These are phyloP conservation scores for Yarrowia porcina DNA, from an alignment of 805 yeast species.

Conservation along the genomic window DNA sequence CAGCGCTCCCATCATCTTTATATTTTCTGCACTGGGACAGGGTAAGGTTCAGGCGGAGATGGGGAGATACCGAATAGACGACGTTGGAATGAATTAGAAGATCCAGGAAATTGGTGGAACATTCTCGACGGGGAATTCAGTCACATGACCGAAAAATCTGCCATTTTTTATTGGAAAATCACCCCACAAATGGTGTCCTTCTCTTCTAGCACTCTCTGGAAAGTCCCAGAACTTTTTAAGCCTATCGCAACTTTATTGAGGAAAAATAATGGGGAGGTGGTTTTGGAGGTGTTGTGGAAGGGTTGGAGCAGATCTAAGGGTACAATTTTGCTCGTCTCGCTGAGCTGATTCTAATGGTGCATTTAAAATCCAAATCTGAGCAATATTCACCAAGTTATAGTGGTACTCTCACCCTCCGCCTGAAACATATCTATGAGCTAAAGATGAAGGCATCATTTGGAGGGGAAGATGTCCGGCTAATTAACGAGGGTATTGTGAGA, in stretches of 20 bases:
- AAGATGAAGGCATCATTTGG: neutral
- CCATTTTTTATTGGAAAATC: too few species aligned
- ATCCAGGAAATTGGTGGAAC: neutral
- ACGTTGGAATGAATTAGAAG: neutral
- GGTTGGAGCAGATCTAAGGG: too few species aligned
- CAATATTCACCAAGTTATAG: too few species aligned
- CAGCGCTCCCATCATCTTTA: neutral
- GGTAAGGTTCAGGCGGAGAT: neutral
- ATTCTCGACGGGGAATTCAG: too few species aligned
- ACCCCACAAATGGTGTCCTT: neutral
- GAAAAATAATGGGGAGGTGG: neutral
- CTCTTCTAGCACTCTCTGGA: neutral
- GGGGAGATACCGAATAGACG: neutral
- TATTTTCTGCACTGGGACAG: neutral
- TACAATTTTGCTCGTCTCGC: neutral
- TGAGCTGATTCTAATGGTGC: neutral
- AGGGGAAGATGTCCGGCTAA: neutral
- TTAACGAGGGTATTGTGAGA: too few species aligned
- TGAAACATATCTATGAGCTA: too few species aligned
- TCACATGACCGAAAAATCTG: too few species aligned
- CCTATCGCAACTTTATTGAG: neutral
- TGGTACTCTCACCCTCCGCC: too few species aligned
- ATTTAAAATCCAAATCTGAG: neutral
- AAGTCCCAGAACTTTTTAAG: slow-evolving; percentile 1
- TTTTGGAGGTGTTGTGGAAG: neutral